Base-by-base conservation (phyloP, 805 yeast genomes). In the Cyberlindnera xylosilytica region DNA sequence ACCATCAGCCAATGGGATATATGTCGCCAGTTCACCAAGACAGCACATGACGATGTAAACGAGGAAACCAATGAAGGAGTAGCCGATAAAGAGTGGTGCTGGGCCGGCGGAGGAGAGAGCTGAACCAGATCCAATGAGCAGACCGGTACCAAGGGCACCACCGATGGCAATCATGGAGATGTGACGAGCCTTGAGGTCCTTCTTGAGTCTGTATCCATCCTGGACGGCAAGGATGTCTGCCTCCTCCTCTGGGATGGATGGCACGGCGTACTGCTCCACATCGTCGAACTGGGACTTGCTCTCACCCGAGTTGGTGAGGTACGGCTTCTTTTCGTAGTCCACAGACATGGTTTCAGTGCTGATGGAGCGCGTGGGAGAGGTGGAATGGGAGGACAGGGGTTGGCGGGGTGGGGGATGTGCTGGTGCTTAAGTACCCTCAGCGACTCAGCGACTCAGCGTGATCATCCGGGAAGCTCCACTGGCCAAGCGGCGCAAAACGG, bases 91-190 rank as follows among this genome's bases (percentile, higher is more conserved):
- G 28, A 72, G 57, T 4, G 75, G 61, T 4, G 68, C 77, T 4
- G 87, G 84, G 10, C 88, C 88, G 45, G 82, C 79, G 17, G 71
- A 67, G 15, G 58, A 58, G 39, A 83, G 63, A 0, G 84, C 77
- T 31, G 72, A 62, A 42, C 86, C 87, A 6, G 83, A 72, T 39
- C 85, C 86, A 42, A 81, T 74, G 45, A 82, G 77, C 44, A 81
- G 62, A 54, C 87, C 87, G 20, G 87, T 80, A 64, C 88, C 88
- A 47, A 82, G 75, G 41, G 81, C 74, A 56, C 87, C 86, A 50
- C 85, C 88, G 45, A 83, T 74, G 38, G 87, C 83, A 50, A 82
- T 73, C 76, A 82, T 79, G 8, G 41, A 35, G 52, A 81, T 63
- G 56, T 80, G 86, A 64, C 84, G 72, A 28, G 72, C 68, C 53